Base-by-base conservation (phyloP, 176 grass and related monocot genomes). In the Musa schizocarpa region DNA sequence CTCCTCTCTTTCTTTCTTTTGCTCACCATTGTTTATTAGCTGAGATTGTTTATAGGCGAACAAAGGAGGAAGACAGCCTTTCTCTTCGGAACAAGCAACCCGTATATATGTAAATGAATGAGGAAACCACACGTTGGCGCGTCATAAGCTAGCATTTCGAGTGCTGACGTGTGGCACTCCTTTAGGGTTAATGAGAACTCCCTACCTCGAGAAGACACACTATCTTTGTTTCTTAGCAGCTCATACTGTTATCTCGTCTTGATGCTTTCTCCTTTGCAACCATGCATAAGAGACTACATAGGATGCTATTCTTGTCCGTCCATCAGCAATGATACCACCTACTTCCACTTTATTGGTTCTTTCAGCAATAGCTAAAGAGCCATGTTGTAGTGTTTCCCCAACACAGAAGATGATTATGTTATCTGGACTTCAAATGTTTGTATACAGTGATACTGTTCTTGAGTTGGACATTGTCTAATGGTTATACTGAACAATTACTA, bases 41-140 rank as follows among this genome's bases (percentile, higher is more conserved):
- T 57, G 14, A 62, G 57, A 19, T 6, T 14, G 57, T 14, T 62
- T 17, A 19, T 8, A 62, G 10, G 65, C 27, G 11, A 67, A 29
- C n/a, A 66, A 29, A 13, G 22, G 12, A 4, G 65, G 25, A n/a
- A 34, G 65, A 68, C 27, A 17, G 8, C 1, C 13, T 11, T 25
- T 29, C 25, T 34, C 27, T 67, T 68, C 21, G 3, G 14, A 14
- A 7, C 24, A 54, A 21, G 24, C 24, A 73, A 25, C 10, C 34
- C 34, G 34, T 43, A 43, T 13, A 26, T 54, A 73, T 54, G 25
- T 25, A 54, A 24, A 26, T 21, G n/a, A 54, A 14, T 23, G 71
- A 54, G 50, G n/a, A 73, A 73, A 73, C 71, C 71, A 55, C 52
- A 73, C 71, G 71, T 73, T 73, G 71, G 51, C 65, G 21, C 54